Conservation (phyloP, 1,284 basidiomycete genomes). For the Marasmius fiardii region DNA sequence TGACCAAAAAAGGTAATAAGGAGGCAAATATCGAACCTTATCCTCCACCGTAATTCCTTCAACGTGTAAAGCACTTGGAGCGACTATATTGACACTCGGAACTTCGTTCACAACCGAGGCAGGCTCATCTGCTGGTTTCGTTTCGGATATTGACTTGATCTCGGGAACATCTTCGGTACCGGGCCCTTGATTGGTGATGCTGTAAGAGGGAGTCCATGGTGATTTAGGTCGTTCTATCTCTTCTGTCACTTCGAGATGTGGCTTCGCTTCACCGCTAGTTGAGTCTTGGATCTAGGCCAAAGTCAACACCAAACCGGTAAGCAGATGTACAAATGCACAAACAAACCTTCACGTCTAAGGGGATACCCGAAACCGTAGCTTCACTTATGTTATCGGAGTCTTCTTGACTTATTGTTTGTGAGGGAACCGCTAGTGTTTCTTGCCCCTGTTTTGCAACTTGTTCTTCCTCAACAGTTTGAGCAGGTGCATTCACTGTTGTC, state of each 20-base stretch:
- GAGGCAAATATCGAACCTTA: not conserved
- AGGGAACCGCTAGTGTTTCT: too few relatives aligned
- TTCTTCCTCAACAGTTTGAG: not conserved
- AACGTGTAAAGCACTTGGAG: not conserved
- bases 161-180: conserved; percentile 24
- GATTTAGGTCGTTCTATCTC: conserved; percentile 30
- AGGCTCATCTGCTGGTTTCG: not conserved
- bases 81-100: not conserved
- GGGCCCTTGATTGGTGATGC: conserved; percentile 34
- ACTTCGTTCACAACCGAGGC: not conserved
- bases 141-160: conserved; percentile 20
- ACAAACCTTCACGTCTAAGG: not conserved
- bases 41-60: not conserved
- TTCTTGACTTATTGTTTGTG: too few relatives aligned
- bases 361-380: too few relatives aligned
- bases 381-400: too few relatives aligned
- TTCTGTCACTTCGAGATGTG: not conserved
- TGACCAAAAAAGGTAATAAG: not conserved
- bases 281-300: not conserved
- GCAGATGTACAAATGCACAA: not conserved
- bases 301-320: not conserved
- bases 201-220: conserved; percentile 43
- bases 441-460: too few relatives aligned
- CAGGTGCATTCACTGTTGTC: not conserved
- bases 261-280: not conserved